Evolutionary conservation across 2,329 filamentous ascomycete species (phyloP).

Genomic region (Alternaria incomplexa): DNA sequence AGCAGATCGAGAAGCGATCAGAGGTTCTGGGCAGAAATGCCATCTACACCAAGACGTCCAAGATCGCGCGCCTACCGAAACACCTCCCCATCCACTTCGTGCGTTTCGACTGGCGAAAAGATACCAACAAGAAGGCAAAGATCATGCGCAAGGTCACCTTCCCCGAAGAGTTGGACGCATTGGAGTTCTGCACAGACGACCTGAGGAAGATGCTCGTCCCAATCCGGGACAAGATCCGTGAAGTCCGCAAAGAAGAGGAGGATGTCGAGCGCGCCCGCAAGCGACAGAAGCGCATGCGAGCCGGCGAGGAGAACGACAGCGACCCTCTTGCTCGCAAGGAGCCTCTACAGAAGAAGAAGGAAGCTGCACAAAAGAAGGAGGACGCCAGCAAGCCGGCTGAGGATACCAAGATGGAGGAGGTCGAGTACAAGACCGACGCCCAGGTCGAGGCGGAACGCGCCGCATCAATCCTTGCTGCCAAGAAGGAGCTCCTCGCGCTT

Average conservation of each 20-base stretch:
- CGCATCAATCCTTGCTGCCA: slow-evolving; percentile 75
- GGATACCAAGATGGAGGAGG: slow-evolving; percentile 74
- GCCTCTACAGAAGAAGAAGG: slow-evolving; percentile 58
- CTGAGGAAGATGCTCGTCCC: slow-evolving; percentile 83
- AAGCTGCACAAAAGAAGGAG: slow-evolving; percentile 51
- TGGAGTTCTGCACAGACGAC: slow-evolving; percentile 95
- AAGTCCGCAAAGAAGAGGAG: slow-evolving; percentile 92
- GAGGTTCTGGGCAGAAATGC: slow-evolving; percentile 78
- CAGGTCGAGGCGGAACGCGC: slow-evolving; percentile 87
- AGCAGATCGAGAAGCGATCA: slow-evolving; percentile 91
- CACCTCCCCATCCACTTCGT: slow-evolving; percentile 98
- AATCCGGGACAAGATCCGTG: slow-evolving; percentile 94
- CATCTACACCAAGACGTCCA: slow-evolving; percentile 87
- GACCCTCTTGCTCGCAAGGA: slow-evolving; percentile 55
- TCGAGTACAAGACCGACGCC: slow-evolving; percentile 89
- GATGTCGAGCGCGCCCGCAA: slow-evolving; percentile 92
- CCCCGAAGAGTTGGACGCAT: slow-evolving; percentile 86
- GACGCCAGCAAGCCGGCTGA: slow-evolving; percentile 59
- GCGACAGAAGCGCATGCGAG: slow-evolving; percentile 76
- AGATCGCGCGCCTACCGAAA: slow-evolving; percentile 87
- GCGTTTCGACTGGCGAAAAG: slow-evolving; percentile 96
- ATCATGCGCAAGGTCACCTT: slow-evolving; percentile 99
- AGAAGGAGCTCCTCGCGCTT: slow-evolving; percentile 84
- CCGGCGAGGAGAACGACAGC: slow-evolving; percentile 60
- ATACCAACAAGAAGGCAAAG: slow-evolving; percentile 97